These are phyloP conservation scores for Colletotrichum tropicale DNA, from an alignment of 2,329 filamentous ascomycete species.

Conservation along the genomic window DNA sequence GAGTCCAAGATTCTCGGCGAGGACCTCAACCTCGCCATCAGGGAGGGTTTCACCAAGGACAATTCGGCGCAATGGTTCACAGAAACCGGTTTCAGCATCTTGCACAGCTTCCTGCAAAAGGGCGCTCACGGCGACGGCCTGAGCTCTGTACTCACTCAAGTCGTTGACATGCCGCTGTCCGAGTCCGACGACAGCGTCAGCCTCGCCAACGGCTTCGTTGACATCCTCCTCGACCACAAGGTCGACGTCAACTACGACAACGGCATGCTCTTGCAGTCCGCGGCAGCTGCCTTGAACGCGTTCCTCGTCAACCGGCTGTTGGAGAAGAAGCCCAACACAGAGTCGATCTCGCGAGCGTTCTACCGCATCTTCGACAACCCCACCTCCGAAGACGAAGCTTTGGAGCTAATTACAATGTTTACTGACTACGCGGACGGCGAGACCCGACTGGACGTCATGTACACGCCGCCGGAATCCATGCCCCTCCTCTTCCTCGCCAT, in stretches of 20 bases:
- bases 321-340: slow-evolving; percentile 50
- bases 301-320: slow-evolving; percentile 56
- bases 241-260: slow-evolving; percentile 54
- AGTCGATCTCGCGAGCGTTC: slow-evolving; percentile 57
- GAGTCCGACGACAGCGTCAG: slow-evolving; percentile 33
- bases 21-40: slow-evolving; percentile 51
- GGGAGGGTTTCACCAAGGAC: slow-evolving; percentile 46
- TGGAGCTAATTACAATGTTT: slow-evolving; percentile 57
- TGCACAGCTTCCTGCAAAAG: slow-evolving; percentile 52
- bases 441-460: slow-evolving; percentile 55
- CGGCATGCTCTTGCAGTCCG: slow-evolving; percentile 56
- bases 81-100: slow-evolving; percentile 48
- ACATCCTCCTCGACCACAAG: slow-evolving; percentile 41
- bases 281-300: slow-evolving; percentile 55
- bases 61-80: slow-evolving; percentile 51
- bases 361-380: slow-evolving; percentile 59
- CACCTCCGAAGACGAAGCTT: slow-evolving; percentile 51
- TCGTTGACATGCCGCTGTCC: slow-evolving; percentile 46
- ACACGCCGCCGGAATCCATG: slow-evolving; percentile 42
- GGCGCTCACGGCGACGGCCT: slow-evolving; percentile 52
- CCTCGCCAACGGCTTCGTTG: slow-evolving; percentile 51
- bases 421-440: slow-evolving; percentile 52
- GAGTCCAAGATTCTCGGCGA: slow-evolving; percentile 41
- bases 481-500: slow-evolving; percentile 59
- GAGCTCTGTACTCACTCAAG: slow-evolving; percentile 47